Conservation (phyloP, 1,139 yeast genomes). For the Candida dubliniensis region DNA sequence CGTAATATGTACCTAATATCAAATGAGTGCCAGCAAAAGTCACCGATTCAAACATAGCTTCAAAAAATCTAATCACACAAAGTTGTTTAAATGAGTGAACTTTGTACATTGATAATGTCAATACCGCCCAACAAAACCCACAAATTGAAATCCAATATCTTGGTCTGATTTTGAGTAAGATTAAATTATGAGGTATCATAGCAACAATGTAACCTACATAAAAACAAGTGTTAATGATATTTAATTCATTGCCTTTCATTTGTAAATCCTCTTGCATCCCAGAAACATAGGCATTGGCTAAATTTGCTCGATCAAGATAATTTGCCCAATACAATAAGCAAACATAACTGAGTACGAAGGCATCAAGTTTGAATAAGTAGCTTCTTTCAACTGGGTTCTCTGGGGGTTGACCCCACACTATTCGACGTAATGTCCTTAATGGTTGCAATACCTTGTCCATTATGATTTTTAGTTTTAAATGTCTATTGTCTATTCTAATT, state of each 20-base stretch:
- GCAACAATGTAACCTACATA: constrained; percentile 61
- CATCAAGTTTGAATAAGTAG: constrained; percentile 50
- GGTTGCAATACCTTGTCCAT: constrained; percentile 1
- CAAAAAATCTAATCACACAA: constrained; percentile 53
- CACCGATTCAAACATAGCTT: constrained; percentile 55
- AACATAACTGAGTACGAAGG: constrained; percentile 56
- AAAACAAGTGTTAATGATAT: constrained; percentile 54
- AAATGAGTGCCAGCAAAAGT: constrained; percentile 56
- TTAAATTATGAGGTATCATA: constrained; percentile 56
- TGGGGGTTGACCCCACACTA: constrained; percentile 43
- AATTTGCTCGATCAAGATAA: constrained; percentile 46
- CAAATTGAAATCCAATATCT: constrained; percentile 56
- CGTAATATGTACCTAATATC: constrained; percentile 22
- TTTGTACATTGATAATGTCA: constrained; percentile 51
- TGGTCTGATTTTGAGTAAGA: constrained; percentile 51
- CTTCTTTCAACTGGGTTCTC: constrained; percentile 37
- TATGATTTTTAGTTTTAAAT: background rate
- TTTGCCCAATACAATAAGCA: constrained; percentile 57
- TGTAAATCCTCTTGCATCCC: constrained; percentile 58
- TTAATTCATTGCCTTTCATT: constrained; percentile 50
- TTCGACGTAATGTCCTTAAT: background rate
- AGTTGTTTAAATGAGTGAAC: constrained; percentile 45
- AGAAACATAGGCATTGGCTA: constrained; percentile 59
- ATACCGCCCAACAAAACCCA: constrained; percentile 54
- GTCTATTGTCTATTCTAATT: too few species aligned